Evolutionary conservation across 2,329 filamentous ascomycete species (phyloP), one percentile per base, ranked within the genome.

Genomic region (Chrysoporthe deuterocubensis): DNA sequence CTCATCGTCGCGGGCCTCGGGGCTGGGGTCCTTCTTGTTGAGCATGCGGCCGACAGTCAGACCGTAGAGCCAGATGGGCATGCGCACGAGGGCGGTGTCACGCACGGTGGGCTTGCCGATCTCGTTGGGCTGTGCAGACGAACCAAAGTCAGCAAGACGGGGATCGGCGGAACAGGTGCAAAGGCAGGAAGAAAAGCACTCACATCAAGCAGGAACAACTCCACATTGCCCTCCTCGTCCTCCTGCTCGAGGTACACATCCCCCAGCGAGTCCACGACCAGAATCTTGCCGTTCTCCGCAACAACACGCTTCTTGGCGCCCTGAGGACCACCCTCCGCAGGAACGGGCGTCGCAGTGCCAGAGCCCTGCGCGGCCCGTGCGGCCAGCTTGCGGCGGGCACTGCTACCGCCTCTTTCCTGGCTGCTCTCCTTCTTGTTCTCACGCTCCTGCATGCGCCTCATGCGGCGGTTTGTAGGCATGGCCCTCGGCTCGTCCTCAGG

Each of bases 221-320:
- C 87, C 43, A 89, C 86, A 66, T 92, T 89, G 64, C 96, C 96
- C 34, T 97, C 93, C 72, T 94, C 94, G 63, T 93, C 93, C 74
- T 93, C 87, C 76, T 97, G 92, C 79, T 98, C 94, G n/a, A 99
- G 84, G 76, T 93, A 99, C 14, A 99, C 96, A 74, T 97, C 94
- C 40, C 96, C 96, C 11, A 91, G 83, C 0, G 92, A 93, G 79
- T 99, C 95, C 4, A 99, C 96, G 66, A 99, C 90, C 48, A 99
- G 83, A 0, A 97, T 85, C 83, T 98, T 99, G 72, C 96, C 96
- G 74, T 99, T 99, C 83, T 97, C 92, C 2, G 94, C 95, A 37
- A 94, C 88, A 18, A 98, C 93, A 46, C 93, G 87, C 85, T 95
- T 97, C 81, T 93, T 93, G 44, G 91, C 85, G 26, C 94, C 94